Evolutionary conservation across 2,329 filamentous ascomycete species (phyloP).

Genomic region (Epichloe coenophiala): DNA sequence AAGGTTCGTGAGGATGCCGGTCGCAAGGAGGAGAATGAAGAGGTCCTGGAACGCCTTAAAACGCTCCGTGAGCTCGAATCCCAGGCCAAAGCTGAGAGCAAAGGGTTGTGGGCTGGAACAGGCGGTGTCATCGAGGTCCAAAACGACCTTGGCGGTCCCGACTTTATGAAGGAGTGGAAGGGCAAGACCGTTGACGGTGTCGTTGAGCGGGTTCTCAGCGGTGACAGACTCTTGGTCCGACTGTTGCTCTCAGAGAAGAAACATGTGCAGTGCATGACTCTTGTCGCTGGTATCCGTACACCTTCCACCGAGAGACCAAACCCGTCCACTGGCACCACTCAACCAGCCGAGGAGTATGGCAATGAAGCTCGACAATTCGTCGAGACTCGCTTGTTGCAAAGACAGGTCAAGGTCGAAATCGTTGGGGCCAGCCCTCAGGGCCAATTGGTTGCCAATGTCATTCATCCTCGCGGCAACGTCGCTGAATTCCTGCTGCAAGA

Average conservation of each 20-base stretch:
- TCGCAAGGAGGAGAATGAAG: slow-evolving; percentile 75
- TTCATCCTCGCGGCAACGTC: slow-evolving; percentile 86
- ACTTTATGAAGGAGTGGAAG: slow-evolving; percentile 75
- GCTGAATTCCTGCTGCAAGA: slow-evolving; percentile 81
- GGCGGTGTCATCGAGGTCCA: slow-evolving; percentile 59
- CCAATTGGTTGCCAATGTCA: slow-evolving; percentile 74
- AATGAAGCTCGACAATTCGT: slow-evolving; percentile 83
- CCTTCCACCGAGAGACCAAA: slow-evolving; percentile 81
- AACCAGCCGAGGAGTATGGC: slow-evolving; percentile 78
- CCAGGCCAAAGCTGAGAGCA: slow-evolving; percentile 62
- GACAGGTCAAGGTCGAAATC: slow-evolving; percentile 68
- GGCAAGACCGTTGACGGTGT: slow-evolving; percentile 73
- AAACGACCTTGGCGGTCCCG: slow-evolving; percentile 67
- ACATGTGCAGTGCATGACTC: slow-evolving; percentile 78
- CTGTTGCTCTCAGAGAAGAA: slow-evolving; percentile 68
- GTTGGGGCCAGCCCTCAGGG: slow-evolving; percentile 82
- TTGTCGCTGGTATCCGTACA: slow-evolving; percentile 78
- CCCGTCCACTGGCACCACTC: slow-evolving; percentile 62
- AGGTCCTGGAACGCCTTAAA: slow-evolving; percentile 57
- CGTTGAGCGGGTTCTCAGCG: slow-evolving; percentile 81
- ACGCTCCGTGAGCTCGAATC: slow-evolving; percentile 65
- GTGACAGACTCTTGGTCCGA: slow-evolving; percentile 77
- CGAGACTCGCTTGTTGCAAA: slow-evolving; percentile 73
- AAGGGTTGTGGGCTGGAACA: slow-evolving; percentile 64
- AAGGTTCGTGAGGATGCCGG: slow-evolving; percentile 92